phyloP scores from a whole-genome alignment of 192 early-diverging fungal species.

The Mortierella hygrophila region DNA sequence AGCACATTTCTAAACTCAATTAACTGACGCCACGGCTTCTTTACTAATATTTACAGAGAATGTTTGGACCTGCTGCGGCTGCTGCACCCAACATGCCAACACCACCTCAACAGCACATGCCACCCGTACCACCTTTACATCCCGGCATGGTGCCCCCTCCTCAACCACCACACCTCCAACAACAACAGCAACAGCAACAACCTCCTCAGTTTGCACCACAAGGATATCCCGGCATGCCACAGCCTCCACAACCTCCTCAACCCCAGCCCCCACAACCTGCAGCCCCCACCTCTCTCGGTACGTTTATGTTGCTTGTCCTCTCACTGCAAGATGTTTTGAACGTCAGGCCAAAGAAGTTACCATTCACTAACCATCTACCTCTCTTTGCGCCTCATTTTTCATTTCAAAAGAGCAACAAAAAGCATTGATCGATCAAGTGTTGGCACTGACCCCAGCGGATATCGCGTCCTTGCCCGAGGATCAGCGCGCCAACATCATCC shows the following conservation, averaged over 20 bases:
- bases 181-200: constrained; percentile 5
- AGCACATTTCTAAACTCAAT: no score
- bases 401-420: constrained; percentile 70
- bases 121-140: constrained; percentile 30
- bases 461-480: constrained; percentile 83
- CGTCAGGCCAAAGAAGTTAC: not conserved
- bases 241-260: constrained; percentile 12
- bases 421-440: constrained; percentile 81
- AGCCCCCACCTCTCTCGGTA: constrained; percentile 30
- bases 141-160: constrained; percentile 25
- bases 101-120: constrained; percentile 45
- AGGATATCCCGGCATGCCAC: constrained; percentile 25
- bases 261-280: constrained; percentile 20
- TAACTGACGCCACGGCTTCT: not conserved
- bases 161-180: constrained; percentile 42
- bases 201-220: constrained; percentile 34
- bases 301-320: not conserved
- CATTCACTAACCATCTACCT: not conserved
- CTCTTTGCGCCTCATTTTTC: constrained; percentile 7
- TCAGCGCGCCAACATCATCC: constrained; percentile 79
- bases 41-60: not conserved
- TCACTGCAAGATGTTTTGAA: not conserved
- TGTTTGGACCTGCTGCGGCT: not conserved
- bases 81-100: constrained; percentile 16
- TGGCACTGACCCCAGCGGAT: constrained; percentile 86